Evolutionary conservation across 2,329 filamentous ascomycete species (phyloP).

Genomic region (Ophiostoma populinum): DNA sequence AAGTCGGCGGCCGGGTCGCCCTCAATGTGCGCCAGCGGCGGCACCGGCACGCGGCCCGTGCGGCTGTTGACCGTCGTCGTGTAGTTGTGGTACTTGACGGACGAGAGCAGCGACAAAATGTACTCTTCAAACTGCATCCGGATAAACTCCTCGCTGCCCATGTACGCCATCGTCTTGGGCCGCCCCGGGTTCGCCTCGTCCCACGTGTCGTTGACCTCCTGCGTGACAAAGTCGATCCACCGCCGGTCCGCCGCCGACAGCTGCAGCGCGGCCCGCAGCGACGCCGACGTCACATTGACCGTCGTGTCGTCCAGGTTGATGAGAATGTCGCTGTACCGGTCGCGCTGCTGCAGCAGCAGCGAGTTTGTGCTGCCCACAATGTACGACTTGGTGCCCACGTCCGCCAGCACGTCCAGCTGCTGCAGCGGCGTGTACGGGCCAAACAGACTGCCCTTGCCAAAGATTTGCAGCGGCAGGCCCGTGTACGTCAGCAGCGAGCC

Average conservation of each 20-base stretch:
- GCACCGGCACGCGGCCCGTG: constrained; percentile 17
- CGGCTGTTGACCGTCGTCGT: constrained; percentile 40
- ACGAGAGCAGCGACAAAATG: constrained; percentile 69
- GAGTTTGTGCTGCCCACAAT: constrained; percentile 96
- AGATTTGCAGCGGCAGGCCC: constrained; percentile 87
- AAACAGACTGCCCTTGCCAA: constrained; percentile 83
- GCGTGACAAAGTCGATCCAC: constrained; percentile 92
- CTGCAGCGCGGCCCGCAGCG: constrained; percentile 55
- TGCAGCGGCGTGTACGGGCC: constrained; percentile 94
- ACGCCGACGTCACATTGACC: constrained; percentile 67
- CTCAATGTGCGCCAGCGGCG: constrained; percentile 46
- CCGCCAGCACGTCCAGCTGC: constrained; percentile 77
- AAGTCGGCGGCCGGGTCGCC: constrained; percentile 79
- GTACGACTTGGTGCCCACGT: constrained; percentile 90
- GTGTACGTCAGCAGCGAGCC: constrained; percentile 82
- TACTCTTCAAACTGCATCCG: constrained; percentile 96
- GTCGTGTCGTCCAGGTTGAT: constrained; percentile 88
- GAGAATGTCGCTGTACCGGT: constrained; percentile 88
- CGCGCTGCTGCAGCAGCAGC: constrained; percentile 78
- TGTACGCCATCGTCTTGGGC: constrained; percentile 89
- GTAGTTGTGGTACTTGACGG: constrained; percentile 75
- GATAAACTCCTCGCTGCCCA: constrained; percentile 94
- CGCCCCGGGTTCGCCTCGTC: constrained; percentile 75
- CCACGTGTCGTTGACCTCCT: constrained; percentile 92
- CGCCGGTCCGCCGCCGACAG: constrained; percentile 77